Percentiles rank a stretch among this genome's conserved stretches.
phyloP scores from a whole-genome alignment of 331 rosid genomes.

The Rhamnella rubrinervis region DNA sequence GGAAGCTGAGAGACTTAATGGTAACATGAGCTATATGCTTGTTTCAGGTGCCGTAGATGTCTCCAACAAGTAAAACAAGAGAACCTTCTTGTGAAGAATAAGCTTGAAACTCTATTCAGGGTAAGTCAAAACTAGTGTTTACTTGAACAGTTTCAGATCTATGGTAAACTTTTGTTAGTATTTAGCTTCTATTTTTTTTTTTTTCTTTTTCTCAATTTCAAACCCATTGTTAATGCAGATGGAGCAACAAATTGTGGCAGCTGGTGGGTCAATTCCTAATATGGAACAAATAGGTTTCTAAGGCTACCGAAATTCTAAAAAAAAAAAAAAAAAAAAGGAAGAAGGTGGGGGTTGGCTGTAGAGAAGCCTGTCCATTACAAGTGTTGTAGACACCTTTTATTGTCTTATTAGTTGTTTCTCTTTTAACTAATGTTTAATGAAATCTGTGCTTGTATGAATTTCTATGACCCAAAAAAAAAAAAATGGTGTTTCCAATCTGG shows the following conservation, averaged over 20 bases:
- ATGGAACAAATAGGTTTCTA: conserved; percentile 50
- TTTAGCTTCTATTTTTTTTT: background rate
- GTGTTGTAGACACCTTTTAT: too few relatives aligned
- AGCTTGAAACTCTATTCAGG: conserved; percentile 75
- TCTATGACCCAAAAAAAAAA: conserved; percentile 5
- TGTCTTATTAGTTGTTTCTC: conserved; percentile 15
- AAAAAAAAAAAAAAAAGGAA: conserved; percentile 12
- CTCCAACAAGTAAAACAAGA: conserved; percentile 88
- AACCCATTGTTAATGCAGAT: conserved; percentile 48
- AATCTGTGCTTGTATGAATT: conserved; percentile 38
- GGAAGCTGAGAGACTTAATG: conserved; percentile 2
- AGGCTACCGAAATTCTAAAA: conserved; percentile 14
- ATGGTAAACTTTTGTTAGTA: conserved; percentile 6
- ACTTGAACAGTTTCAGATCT: background rate
- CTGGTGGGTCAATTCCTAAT: conserved; percentile 86
- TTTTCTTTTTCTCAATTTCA: too few relatives aligned
- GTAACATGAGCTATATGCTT: conserved; percentile 12
- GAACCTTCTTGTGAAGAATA: conserved; percentile 72
- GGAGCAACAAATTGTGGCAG: conserved; percentile 87
- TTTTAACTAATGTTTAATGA: conserved; percentile 18
- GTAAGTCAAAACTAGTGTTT: conserved; percentile 40
- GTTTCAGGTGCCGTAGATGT: conserved; percentile 71
- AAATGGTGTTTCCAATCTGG: conserved; percentile 20
- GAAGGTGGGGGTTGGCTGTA: conserved; percentile 28
- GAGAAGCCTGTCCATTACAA: conserved; percentile 13